phyloP scores from a whole-genome alignment of 257 asterid genomes.

The Solanum piurae region DNA sequence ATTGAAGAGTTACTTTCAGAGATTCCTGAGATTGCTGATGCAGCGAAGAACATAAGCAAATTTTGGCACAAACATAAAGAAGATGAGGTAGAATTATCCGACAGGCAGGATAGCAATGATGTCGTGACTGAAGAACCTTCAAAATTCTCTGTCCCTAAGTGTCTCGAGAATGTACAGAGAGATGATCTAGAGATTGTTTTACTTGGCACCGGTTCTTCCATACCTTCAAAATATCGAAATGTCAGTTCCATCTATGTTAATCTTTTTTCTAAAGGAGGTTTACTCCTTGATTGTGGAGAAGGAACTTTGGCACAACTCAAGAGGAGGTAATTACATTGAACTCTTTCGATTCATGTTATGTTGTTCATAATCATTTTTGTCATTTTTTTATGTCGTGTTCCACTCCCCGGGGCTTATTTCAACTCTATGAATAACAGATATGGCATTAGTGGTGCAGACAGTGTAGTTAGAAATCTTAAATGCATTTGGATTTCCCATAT shows the following conservation, averaged over 20 bases:
- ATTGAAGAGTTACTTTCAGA: conserved; percentile 59
- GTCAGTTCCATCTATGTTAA: conserved; percentile 83
- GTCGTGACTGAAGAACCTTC: conserved; percentile 59
- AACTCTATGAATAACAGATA: conserved; percentile 28
- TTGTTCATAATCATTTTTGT: not conserved
- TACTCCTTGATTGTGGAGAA: conserved; percentile 91
- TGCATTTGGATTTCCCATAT: conserved; percentile 96
- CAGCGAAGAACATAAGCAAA: conserved; percentile 34
- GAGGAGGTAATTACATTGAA: conserved; percentile 41
- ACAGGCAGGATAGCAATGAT: not conserved
- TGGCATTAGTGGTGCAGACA: conserved; percentile 71
- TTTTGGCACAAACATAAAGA: conserved; percentile 29
- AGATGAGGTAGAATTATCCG: conserved; percentile 2
- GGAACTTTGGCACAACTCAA: conserved; percentile 92
- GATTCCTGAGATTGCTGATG: conserved; percentile 70
- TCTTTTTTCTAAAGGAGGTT: conserved; percentile 66
- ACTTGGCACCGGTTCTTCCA: conserved; percentile 96
- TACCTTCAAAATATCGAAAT: conserved; percentile 90
- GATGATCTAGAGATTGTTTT: conserved; percentile 89
- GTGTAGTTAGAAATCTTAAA: conserved; percentile 49
- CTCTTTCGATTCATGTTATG: not conserved
- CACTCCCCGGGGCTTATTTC: not conserved
- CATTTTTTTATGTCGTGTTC: not conserved
- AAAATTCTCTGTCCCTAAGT: conserved; percentile 41
- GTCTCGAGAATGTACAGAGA: conserved; percentile 61